Evolutionary conservation across 495 filamentous ascomycete species (phyloP).

Genomic region (Choiromyces venosus): DNA sequence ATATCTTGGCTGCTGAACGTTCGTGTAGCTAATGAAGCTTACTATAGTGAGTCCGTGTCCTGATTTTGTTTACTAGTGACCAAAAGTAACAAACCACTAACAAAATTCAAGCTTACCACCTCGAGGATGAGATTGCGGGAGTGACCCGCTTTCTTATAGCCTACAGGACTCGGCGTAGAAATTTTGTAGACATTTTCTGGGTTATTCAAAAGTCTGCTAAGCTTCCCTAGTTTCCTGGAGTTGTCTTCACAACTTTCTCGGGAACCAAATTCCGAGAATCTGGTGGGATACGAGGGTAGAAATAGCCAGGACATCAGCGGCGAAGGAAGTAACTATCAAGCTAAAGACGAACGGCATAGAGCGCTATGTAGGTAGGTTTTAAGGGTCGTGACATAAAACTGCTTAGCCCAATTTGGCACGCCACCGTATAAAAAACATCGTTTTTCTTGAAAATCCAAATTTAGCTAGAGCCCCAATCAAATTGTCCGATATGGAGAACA

Average conservation of each 20-base stretch:
- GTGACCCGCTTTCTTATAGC: not conserved
- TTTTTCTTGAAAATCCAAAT: too few relatives aligned
- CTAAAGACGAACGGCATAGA: not conserved
- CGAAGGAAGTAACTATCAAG: not conserved
- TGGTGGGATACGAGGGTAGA: not conserved
- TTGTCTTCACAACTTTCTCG: not conserved
- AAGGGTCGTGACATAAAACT: too few relatives aligned
- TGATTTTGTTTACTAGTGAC: not conserved
- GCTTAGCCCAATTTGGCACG: too few relatives aligned
- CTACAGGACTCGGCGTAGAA: not conserved
- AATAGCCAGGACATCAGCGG: not conserved
- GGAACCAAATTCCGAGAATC: not conserved
- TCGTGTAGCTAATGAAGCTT: not conserved
- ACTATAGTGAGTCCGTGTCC: not conserved
- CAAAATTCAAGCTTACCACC: not conserved
- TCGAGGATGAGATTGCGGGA: too few relatives aligned
- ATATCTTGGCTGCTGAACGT: not conserved
- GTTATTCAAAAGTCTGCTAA: not conserved
- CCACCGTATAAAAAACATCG: too few relatives aligned
- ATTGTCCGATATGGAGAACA: too few relatives aligned
- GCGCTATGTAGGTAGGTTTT: too few relatives aligned
- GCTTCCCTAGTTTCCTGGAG: not conserved
- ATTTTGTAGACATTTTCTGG: not conserved
- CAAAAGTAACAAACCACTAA: not conserved
- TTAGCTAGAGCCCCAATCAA: too few relatives aligned